Base-by-base conservation (phyloP, 2,329 filamentous ascomycete genomes). In the Falciphora oryzae region DNA sequence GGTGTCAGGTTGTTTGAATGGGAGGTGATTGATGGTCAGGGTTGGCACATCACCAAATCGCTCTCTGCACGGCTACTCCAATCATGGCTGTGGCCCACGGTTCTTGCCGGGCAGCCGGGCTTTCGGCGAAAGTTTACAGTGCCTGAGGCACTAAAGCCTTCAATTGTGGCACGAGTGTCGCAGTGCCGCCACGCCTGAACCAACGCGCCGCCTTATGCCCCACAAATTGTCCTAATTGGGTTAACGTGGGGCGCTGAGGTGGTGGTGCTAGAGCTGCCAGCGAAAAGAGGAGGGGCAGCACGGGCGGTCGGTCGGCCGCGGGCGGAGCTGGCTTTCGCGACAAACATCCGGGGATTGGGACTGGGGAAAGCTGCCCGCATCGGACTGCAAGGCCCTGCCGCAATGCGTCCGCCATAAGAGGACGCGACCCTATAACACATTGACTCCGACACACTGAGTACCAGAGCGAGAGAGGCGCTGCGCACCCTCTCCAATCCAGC, bases 401-500 rank as follows among this genome's bases (percentile, higher is more conserved):
- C 44, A n/a, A 53, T 53, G 44, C 18, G 6, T 53, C 8, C 18
- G 44, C 22, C 44, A 53, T n/a, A n/a, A 53, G 44, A 53, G 44
- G 16, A 53, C 13, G 44, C 44, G 22, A 53, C 44, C 44, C 44
- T n/a, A 8, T 11, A 25, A 25, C 22, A 22, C 44, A 25, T 25
- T 11, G 44, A 22, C 14, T 7, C 18, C 7, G 44, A n/a, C 22
- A 53, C 44, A n/a, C 22, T 10, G 22, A 22, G 44, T 22, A 53
- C 13, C 18, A 22, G 18, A 22, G 22, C 44, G 44, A 53, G 44
- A 53, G 18, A 25, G n/a, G 44, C 18, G 22, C 44, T n/a, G 44
- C 44, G 18, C 44, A 25, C 22, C 44, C 18, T 44, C 38, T 44
- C 16, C 38, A 57, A 65, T 1, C 67, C 73, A 78, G 72, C 68